phyloP scores from a whole-genome alignment of 2,329 filamentous ascomycete species.

The Pseudocercospora fuligena region DNA sequence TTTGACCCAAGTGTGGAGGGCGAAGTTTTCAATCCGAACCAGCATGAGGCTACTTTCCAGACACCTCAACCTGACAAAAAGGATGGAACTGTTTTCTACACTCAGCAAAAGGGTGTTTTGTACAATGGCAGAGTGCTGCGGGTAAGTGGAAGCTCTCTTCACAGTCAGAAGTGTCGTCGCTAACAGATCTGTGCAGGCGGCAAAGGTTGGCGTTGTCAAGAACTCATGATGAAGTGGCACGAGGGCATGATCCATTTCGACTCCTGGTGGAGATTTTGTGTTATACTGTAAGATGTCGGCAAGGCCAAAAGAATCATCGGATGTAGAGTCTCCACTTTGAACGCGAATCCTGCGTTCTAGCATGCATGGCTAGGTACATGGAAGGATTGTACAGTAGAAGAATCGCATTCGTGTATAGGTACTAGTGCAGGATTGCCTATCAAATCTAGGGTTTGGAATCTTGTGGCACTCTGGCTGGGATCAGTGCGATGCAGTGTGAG shows the following conservation, averaged over 20 bases:
- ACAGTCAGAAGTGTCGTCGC: conserved; percentile 30
- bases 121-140: conserved; percentile 88
- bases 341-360: background rate
- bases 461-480: background rate
- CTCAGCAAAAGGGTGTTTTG: conserved; percentile 94
- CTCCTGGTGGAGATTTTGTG: background rate
- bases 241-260: background rate
- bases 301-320: background rate
- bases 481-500: background rate
- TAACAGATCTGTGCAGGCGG: conserved; percentile 57
- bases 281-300: background rate
- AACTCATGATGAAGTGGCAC: conserved; percentile 57
- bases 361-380: background rate
- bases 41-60: conserved; percentile 97
- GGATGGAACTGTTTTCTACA: conserved; percentile 86
- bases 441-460: background rate
- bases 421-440: background rate
- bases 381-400: background rate
- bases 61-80: conserved; percentile 85
- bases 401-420: background rate
- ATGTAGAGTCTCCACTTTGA: conserved; percentile 6
- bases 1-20: conserved; percentile 73
- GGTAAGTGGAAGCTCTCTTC: conserved; percentile 41
- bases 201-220: conserved; percentile 96
- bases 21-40: conserved; percentile 93